These are phyloP conservation scores for Sugiyamaella chiloensis DNA, from an alignment of 805 yeast genomes.

Conservation along the genomic window DNA sequence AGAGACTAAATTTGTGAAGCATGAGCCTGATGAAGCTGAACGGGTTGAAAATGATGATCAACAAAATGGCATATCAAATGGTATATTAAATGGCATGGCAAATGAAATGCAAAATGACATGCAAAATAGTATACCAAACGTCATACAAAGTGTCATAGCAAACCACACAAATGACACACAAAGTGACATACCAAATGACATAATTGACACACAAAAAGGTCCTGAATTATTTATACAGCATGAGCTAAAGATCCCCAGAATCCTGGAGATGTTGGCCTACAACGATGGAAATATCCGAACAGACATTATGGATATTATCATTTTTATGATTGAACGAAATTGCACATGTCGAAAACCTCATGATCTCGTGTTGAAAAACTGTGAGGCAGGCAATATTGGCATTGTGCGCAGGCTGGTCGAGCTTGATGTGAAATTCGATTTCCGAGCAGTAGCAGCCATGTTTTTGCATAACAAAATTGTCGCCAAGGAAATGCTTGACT, in stretches of 20 bases:
- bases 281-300: not conserved
- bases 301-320: not conserved
- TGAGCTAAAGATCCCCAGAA: not conserved
- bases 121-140: too few species aligned
- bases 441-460: slow-evolving; percentile 9
- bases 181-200: too few species aligned
- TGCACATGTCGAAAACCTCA: slow-evolving; percentile 14
- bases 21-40: too few species aligned
- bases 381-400: not conserved
- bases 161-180: too few species aligned
- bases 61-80: too few species aligned
- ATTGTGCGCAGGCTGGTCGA: slow-evolving; percentile 7
- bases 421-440: slow-evolving; percentile 5
- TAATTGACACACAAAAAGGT: too few species aligned
- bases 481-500: slow-evolving; percentile 7
- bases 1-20: too few species aligned
- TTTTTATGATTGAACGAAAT: slow-evolving; percentile 4
- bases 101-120: too few species aligned
- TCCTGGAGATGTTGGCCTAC: slow-evolving; percentile 22
- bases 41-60: too few species aligned
- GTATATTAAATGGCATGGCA: too few species aligned
- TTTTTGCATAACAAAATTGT: slow-evolving; percentile 21
- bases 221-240: too few species aligned
- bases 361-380: slow-evolving; percentile 10
- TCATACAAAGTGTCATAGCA: too few species aligned